Percentiles rank a stretch among this genome's conserved stretches.
Evolutionary conservation across 768 basidiomycete genomes (phyloP).

Genomic region (Pleurotus sapidus): DNA sequence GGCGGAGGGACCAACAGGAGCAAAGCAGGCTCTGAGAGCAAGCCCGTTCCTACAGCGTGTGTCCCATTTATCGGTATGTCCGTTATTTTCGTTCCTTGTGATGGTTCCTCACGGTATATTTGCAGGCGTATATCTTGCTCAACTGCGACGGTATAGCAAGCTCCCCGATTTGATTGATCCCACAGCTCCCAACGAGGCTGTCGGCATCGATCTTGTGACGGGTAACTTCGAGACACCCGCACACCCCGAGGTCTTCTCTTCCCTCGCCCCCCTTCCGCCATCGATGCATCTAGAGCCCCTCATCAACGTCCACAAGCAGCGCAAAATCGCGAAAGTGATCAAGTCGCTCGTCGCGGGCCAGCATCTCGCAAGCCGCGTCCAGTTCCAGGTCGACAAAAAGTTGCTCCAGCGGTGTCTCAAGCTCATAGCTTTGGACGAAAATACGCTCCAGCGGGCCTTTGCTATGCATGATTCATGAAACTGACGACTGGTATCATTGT

Average conservation of each 20-base stretch:
- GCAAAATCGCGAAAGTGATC: conserved; percentile 76
- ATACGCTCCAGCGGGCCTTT: conserved; percentile 48
- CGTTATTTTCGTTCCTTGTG: no score
- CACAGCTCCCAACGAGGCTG: conserved; percentile 67
- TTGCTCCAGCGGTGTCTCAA: conserved; percentile 74
- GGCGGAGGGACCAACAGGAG: conserved; percentile 38
- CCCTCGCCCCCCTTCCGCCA: conserved; percentile 66
- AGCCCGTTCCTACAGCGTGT: conserved; percentile 50
- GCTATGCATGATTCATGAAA: conserved; percentile 20
- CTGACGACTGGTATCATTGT: background rate
- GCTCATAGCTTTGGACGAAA: conserved; percentile 60
- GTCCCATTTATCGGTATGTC: conserved; percentile 81
- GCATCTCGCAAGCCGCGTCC: conserved; percentile 72
- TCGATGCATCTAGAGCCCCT: conserved; percentile 82
- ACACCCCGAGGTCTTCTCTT: conserved; percentile 77
- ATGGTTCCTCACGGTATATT: background rate
- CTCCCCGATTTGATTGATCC: conserved; percentile 84
- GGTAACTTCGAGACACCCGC: conserved; percentile 66
- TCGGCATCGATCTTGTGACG: conserved; percentile 60
- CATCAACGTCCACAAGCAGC: conserved; percentile 89
- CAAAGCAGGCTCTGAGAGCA: conserved; percentile 36
- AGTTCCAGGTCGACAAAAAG: conserved; percentile 70
- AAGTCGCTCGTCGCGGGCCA: conserved; percentile 80
- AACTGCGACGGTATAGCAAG: conserved; percentile 58
- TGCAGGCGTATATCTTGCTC: conserved; percentile 74